Conservation (phyloP, 73 alveolate genomes). For the Paramecium primaurelia region DNA sequence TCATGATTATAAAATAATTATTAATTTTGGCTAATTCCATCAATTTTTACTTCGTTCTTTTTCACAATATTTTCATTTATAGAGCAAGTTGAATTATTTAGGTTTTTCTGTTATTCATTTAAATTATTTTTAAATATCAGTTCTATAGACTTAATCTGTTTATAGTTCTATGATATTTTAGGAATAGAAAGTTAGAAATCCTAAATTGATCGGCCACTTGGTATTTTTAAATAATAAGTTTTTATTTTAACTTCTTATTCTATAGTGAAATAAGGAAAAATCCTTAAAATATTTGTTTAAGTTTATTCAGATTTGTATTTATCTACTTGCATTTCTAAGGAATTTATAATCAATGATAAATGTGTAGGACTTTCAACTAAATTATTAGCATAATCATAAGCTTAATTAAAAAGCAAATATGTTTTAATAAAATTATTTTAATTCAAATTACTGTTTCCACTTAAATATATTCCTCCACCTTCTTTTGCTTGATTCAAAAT, state of each 20-base stretch:
- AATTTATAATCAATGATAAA: neutral
- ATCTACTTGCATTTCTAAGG: neutral
- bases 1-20: neutral
- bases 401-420: neutral
- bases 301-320: neutral
- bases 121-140: neutral
- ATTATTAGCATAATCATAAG: neutral
- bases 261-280: neutral
- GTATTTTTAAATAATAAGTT: neutral
- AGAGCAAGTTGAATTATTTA: neutral
- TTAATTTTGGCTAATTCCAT: neutral
- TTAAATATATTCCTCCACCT: neutral
- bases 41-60: neutral
- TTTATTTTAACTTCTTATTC: neutral
- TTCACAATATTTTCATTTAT: neutral
- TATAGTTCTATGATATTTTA: neutral
- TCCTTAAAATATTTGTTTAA: neutral
- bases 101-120: neutral
- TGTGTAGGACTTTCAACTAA: neutral
- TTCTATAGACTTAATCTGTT: neutral
- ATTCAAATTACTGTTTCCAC: neutral
- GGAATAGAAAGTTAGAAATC: neutral
- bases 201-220: neutral
- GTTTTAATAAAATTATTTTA: neutral
- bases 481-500: neutral